Conservation (phyloP, 441 rosid species). For the Arabidopsis hybrid region DNA sequence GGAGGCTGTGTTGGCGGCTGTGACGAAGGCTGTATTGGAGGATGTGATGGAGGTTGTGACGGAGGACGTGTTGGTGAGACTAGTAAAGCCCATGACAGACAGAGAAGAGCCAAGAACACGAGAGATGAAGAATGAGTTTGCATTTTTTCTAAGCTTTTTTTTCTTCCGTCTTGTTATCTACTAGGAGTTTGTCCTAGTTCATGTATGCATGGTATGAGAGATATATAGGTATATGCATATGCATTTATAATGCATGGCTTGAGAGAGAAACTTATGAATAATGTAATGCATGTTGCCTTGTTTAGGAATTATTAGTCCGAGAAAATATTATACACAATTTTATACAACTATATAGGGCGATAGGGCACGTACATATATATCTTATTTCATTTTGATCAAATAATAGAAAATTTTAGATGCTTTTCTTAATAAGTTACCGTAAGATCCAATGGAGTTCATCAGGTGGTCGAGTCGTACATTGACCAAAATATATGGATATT, state of each 20-base stretch:
- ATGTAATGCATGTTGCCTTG: slow-evolving; percentile 47
- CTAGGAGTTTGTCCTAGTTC: slow-evolving; percentile 18
- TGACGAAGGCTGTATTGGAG: slow-evolving; percentile 11
- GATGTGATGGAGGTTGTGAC: neutral
- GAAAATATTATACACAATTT: neutral
- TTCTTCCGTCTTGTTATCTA: slow-evolving; percentile 1
- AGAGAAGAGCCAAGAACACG: slow-evolving; percentile 33
- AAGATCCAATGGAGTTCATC: slow-evolving; percentile 31
- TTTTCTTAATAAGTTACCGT: slow-evolving; percentile 31
- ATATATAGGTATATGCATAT: slow-evolving; percentile 2
- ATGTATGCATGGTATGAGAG: slow-evolving; percentile 25
- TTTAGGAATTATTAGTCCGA: slow-evolving; percentile 37
- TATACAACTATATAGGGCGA: neutral
- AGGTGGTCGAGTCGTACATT: slow-evolving; percentile 29
- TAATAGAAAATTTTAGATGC: neutral
- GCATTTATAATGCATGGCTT: slow-evolving; percentile 21
- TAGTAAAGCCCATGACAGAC: slow-evolving; percentile 40
- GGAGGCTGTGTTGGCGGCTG: slow-evolving; percentile 22
- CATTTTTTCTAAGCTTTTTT: slow-evolving; percentile 15
- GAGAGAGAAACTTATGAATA: slow-evolving; percentile 23
- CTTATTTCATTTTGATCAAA: neutral
- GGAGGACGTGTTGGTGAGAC: slow-evolving; percentile 29
- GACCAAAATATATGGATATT: slow-evolving; percentile 27
- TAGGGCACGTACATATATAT: no score
- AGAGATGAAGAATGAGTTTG: slow-evolving; percentile 30